Percentiles rank a stretch among this genome's conserved stretches.
These are phyloP conservation scores for Fusarium kyushuense DNA, from an alignment of 2,329 filamentous ascomycete genomes.

Conservation along the genomic window DNA sequence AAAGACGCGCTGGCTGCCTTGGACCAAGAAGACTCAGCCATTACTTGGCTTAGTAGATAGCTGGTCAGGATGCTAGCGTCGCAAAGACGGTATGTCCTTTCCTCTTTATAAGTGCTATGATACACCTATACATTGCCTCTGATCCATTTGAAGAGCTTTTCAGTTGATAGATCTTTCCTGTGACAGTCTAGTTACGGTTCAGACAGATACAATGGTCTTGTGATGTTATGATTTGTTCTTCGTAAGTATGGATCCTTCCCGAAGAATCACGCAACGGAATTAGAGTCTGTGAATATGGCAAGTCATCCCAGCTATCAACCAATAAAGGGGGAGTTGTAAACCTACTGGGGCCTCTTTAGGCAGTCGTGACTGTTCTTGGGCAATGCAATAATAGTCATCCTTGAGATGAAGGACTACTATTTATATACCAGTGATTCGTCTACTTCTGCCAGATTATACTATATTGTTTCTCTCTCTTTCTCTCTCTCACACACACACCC, in stretches of 20 bases:
- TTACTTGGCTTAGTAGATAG: neutral
- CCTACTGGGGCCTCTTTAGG: conserved; percentile 7
- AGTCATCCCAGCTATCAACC: neutral
- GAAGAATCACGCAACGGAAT: neutral
- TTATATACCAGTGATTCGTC: conserved; percentile 14
- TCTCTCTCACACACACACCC: neutral
- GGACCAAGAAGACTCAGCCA: conserved; percentile 39
- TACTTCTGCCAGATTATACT: neutral
- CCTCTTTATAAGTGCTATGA: neutral
- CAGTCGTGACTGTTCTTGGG: conserved; percentile 21
- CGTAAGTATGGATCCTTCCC: neutral
- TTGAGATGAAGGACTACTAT: conserved; percentile 17
- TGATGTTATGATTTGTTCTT: neutral
- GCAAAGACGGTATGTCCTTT: neutral
- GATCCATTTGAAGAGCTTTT: neutral
- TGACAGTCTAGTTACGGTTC: neutral
- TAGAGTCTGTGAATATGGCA: neutral
- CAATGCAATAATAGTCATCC: conserved; percentile 25
- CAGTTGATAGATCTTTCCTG: neutral
- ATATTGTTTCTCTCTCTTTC: neutral
- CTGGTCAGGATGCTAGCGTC: neutral
- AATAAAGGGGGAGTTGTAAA: conserved; percentile 1
- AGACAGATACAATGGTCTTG: neutral
- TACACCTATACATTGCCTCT: neutral
- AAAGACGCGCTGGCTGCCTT: conserved; percentile 17